Evolutionary conservation across 1,139 yeast genomes (phyloP), one percentile per base, ranked within the genome.

Genomic region (Hansenula lynferdii): DNA sequence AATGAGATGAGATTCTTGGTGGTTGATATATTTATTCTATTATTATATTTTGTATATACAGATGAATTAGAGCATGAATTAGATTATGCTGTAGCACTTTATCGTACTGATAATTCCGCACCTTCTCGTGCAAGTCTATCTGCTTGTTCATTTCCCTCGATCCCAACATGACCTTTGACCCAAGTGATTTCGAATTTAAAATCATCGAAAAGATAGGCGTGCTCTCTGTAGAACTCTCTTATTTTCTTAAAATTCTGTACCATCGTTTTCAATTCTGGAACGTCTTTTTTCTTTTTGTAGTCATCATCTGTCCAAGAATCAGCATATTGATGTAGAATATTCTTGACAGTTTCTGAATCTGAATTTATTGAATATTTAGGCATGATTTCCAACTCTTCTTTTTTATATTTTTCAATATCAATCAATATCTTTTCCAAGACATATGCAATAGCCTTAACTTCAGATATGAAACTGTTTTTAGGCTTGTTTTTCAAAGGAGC

Each of bases 401-500:
- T 38, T 3, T 43, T 39, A 36, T 64, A 67, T 0, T 44, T 28
- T 20, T 66, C 61, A 30, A 77, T 61, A 18, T 60, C 50, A 1
- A 47, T 29, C 38, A 60, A 47, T 11, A 78, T 67, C 9, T 56
- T 50, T 9, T 57, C 54, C 38, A 83, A 57, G 0, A 94, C 94
- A 34, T 68, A 69, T 7, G 62, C 56, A 19, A 85, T 67, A 0
- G 95, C 97, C 16, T 64, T 57, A 17, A 89, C 67, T 58, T 90
- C 97, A 2, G 95, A 95, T 33, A 89, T 65, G 50, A 85, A 90
- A 53, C 87, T 90, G 0, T 96, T 87, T 30, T 80, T 85, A 7
- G 60, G 60, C 2, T 64, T 71, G 1, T 62, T 65, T 3, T 38
- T 38, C 25, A 81, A 63, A 0, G 80, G 76, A 21, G 65, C 74